phyloP scores from a whole-genome alignment of 805 yeast genomes.

The Yarrowia sp. region DNA sequence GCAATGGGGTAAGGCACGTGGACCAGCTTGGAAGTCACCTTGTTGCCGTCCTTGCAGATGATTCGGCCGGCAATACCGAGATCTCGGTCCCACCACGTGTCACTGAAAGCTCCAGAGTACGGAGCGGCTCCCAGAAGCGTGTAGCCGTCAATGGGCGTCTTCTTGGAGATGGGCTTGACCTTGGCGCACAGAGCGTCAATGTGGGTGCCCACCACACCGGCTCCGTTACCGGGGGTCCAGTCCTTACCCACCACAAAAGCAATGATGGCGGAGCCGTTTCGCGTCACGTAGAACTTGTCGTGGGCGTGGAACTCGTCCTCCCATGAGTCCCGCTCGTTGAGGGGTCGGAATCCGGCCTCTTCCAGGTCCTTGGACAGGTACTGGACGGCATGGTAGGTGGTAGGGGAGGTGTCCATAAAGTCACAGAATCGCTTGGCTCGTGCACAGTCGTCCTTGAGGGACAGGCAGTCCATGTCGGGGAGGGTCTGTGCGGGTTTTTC shows the following conservation, averaged over 20 bases:
- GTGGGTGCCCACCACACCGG: constrained; percentile 67
- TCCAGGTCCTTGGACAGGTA: constrained; percentile 42
- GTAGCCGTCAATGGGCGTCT: constrained; percentile 63
- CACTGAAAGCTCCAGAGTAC: constrained; percentile 65
- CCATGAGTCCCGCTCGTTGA: constrained; percentile 58
- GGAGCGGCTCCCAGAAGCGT: constrained; percentile 77
- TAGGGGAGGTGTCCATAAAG: constrained; percentile 70
- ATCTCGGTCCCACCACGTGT: constrained; percentile 79
- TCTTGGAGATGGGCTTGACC: constrained; percentile 67
- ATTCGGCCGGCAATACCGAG: constrained; percentile 78
- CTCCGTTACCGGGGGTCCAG: constrained; percentile 58
- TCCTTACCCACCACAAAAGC: constrained; percentile 68
- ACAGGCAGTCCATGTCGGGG: neutral
- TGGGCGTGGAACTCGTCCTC: constrained; percentile 31
- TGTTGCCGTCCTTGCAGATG: constrained; percentile 46
- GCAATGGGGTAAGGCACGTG: constrained; percentile 50
- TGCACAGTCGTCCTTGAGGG: constrained; percentile 21
- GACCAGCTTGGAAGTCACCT: constrained; percentile 35
- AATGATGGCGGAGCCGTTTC: constrained; percentile 65
- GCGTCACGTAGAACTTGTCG: constrained; percentile 49
- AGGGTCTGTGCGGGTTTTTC: neutral
- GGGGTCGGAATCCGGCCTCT: constrained; percentile 54
- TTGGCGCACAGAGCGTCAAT: constrained; percentile 65
- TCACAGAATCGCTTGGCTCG: constrained; percentile 43
- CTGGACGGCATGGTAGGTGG: constrained; percentile 67